Percentiles rank a stretch among this genome's conserved stretches.
These are phyloP conservation scores for Eimeria falciformis DNA, from an alignment of 169 alveolate species.

Conservation along the genomic window DNA sequence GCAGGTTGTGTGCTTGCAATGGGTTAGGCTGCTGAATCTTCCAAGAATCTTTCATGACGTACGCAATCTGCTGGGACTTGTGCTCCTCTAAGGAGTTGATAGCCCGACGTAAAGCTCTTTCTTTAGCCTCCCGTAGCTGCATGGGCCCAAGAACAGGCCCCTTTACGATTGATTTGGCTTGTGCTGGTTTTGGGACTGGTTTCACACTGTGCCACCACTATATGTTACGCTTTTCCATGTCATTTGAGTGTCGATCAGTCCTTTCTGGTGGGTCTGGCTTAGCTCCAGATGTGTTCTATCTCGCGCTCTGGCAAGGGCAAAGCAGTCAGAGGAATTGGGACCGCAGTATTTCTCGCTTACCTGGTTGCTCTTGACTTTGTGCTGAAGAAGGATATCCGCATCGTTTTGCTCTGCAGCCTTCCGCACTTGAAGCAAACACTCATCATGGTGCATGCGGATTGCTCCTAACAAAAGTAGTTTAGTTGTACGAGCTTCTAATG, in stretches of 20 bases:
- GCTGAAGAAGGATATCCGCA: conserved; percentile 6
- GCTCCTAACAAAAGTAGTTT: not conserved
- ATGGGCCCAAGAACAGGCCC: not conserved
- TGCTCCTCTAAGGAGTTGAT: not conserved
- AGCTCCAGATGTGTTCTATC: not conserved
- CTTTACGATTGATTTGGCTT: not conserved
- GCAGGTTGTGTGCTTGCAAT: not conserved
- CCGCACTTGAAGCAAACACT: not conserved
- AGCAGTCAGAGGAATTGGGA: not conserved
- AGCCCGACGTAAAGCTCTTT: not conserved
- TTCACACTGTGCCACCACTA: not conserved
- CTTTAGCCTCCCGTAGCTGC: conserved; percentile 26
- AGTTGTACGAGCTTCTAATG: not conserved
- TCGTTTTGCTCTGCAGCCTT: not conserved
- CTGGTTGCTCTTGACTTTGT: not conserved
- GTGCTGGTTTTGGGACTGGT: not conserved
- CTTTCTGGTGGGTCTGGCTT: not conserved
- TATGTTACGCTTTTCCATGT: not conserved
- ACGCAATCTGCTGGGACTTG: conserved; percentile 18
- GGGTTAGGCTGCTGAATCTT: not conserved
- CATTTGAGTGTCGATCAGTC: not conserved
- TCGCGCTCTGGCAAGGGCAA: not conserved
- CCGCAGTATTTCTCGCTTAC: not conserved
- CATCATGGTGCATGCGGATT: conserved; percentile 23
- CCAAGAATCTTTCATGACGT: not conserved